phyloP scores from a whole-genome alignment of 2,329 filamentous ascomycete genomes.

The Didymella pomorum region DNA sequence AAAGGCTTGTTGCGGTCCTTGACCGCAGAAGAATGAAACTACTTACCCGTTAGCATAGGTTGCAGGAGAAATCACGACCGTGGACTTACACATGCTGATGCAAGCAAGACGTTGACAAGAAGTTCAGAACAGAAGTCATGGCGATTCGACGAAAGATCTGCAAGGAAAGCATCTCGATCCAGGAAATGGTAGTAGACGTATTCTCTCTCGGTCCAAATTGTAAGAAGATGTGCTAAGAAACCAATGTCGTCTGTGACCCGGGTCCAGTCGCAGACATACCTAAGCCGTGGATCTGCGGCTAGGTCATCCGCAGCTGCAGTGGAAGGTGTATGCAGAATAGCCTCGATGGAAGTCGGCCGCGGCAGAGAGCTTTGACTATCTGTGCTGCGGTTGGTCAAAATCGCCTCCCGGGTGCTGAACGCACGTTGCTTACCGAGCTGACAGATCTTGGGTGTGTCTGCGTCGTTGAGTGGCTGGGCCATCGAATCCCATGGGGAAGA shows the following conservation, averaged over 20 bases:
- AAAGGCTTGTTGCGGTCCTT: slow-evolving; percentile 42
- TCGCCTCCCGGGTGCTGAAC: slow-evolving; percentile 9
- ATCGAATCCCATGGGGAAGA: slow-evolving; percentile 28
- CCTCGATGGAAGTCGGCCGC: slow-evolving; percentile 33
- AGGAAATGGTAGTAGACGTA: slow-evolving; percentile 42
- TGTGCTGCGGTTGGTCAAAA: slow-evolving; percentile 46
- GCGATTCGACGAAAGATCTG: slow-evolving; percentile 36
- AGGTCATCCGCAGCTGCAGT: slow-evolving; percentile 15
- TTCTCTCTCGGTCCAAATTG: slow-evolving; percentile 39
- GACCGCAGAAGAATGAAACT: slow-evolving; percentile 40
- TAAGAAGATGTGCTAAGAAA: slow-evolving; percentile 35
- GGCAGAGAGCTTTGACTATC: slow-evolving; percentile 31
- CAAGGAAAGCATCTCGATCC: slow-evolving; percentile 43
- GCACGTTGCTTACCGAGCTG: slow-evolving; percentile 37
- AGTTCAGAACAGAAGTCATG: slow-evolving; percentile 42
- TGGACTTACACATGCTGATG: slow-evolving; percentile 40
- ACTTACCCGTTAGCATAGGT: background rate
- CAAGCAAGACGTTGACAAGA: slow-evolving; percentile 43
- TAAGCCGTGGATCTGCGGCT: slow-evolving; percentile 31
- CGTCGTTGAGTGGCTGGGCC: slow-evolving; percentile 37
- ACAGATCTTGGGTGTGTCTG: slow-evolving; percentile 35
- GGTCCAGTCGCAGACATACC: slow-evolving; percentile 35
- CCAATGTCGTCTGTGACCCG: slow-evolving; percentile 29
- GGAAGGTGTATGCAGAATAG: slow-evolving; percentile 28
- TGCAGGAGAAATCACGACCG: background rate